Evolutionary conservation across 202 grass and related monocot genomes (phyloP).

Genomic region (Musa balbisiana): DNA sequence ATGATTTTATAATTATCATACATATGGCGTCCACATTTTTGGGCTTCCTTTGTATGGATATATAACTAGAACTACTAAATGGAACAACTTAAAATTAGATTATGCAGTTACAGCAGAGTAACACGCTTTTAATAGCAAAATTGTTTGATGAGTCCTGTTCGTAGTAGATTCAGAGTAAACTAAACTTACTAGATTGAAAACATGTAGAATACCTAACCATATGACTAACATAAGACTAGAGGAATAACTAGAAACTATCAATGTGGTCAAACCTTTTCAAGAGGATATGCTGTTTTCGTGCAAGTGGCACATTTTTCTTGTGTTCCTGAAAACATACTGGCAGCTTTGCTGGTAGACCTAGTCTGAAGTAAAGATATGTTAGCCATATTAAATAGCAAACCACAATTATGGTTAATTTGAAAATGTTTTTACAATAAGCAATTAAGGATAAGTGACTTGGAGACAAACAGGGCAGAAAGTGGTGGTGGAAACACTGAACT

Average conservation of each 20-base stretch:
- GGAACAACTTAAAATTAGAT: background rate
- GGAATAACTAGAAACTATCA: background rate
- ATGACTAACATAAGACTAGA: background rate
- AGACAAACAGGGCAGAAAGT: background rate
- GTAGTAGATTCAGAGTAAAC: background rate
- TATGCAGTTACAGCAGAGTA: background rate
- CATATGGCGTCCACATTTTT: too few relatives aligned
- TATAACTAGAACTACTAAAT: background rate
- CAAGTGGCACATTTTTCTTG: slow-evolving; percentile 98
- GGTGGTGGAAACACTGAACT: slow-evolving; percentile 1
- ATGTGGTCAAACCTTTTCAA: slow-evolving; percentile 65
- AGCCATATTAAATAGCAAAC: background rate
- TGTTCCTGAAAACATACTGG: slow-evolving; percentile 90
- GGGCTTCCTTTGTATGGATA: too few relatives aligned
- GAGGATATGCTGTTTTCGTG: slow-evolving; percentile 86
- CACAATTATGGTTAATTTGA: too few relatives aligned
- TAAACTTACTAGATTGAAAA: background rate
- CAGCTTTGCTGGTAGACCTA: slow-evolving; percentile 82
- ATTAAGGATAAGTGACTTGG: background rate
- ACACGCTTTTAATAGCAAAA: background rate
- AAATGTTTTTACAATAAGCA: too few relatives aligned
- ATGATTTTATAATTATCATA: too few relatives aligned
- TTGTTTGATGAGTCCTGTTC: background rate
- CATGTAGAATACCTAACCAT: background rate
- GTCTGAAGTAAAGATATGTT: slow-evolving; percentile 43